Evolutionary conservation across 1,139 yeast genomes (phyloP).

Genomic region (Geotrichum carabidarum): DNA sequence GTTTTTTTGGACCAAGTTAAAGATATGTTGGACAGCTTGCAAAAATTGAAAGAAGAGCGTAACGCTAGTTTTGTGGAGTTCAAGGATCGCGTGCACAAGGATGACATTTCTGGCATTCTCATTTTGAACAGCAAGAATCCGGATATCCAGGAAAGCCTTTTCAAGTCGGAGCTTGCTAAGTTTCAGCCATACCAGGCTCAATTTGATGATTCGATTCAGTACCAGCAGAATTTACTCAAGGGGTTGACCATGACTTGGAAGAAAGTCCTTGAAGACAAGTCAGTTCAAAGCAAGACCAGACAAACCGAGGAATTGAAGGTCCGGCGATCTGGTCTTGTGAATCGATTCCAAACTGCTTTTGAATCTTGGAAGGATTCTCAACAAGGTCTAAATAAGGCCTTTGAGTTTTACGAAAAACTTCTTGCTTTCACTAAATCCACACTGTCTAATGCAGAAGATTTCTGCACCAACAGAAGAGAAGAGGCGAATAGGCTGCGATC

Average conservation of each 20-base stretch:
- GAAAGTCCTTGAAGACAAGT: constrained; percentile 45
- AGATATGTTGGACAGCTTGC: constrained; percentile 43
- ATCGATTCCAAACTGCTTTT: constrained; percentile 47
- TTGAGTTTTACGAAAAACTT: constrained; percentile 57
- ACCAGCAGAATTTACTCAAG: constrained; percentile 54
- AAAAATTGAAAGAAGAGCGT: constrained; percentile 55
- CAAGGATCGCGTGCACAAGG: constrained; percentile 67
- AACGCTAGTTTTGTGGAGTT: constrained; percentile 56
- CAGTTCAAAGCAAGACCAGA: constrained; percentile 38
- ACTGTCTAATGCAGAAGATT: constrained; percentile 38
- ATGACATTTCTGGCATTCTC: constrained; percentile 77
- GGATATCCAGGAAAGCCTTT: constrained; percentile 55
- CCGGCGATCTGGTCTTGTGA: constrained; percentile 42
- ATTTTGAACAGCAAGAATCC: constrained; percentile 59
- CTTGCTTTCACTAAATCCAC: constrained; percentile 44
- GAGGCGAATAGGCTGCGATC: constrained; percentile 32
- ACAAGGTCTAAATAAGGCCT: constrained; percentile 58
- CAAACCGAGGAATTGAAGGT: constrained; percentile 40
- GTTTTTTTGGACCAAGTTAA: constrained; percentile 46
- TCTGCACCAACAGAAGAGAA: constrained; percentile 37
- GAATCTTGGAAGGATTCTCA: constrained; percentile 54
- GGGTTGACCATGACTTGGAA: constrained; percentile 58
- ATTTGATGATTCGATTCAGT: constrained; percentile 60
- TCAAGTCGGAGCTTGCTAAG: constrained; percentile 70
- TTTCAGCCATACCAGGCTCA: constrained; percentile 66